Conservation (phyloP, 208 protist genomes). For the Acanthamoeba sp. region DNA sequence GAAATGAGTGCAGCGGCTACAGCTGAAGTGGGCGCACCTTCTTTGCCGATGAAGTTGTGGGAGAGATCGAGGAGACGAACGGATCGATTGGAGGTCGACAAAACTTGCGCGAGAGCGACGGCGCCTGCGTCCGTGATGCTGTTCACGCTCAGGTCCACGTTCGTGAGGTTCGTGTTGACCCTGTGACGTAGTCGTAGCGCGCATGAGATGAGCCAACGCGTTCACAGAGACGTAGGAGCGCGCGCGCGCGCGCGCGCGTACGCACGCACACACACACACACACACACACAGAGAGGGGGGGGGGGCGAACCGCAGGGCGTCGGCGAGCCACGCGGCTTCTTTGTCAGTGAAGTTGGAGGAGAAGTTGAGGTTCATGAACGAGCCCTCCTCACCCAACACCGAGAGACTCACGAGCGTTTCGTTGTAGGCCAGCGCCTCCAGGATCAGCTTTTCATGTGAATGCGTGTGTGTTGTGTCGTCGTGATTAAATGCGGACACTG, state of each 20-base stretch:
- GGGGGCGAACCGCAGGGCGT: not conserved
- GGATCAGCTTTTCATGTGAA: not conserved
- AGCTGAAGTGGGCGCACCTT: not conserved
- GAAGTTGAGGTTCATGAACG: constrained; percentile 22
- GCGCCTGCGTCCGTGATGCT: not conserved
- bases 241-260: too few relatives aligned
- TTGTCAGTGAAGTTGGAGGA: constrained; percentile 11
- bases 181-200: not conserved
- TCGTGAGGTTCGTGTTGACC: not conserved
- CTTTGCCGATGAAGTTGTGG: constrained; percentile 12
- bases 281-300: not conserved
- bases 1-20: not conserved
- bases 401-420: constrained; percentile 21
- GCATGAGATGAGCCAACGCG: not conserved
- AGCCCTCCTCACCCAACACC: constrained; percentile 19
- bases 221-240: too few relatives aligned
- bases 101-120: not conserved
- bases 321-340: constrained; percentile 1
- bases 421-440: constrained; percentile 47
- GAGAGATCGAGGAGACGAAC: constrained; percentile 25
- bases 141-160: constrained; percentile 33
- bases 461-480: too few relatives aligned
- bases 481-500: too few relatives aligned
- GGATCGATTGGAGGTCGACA: constrained; percentile 25
- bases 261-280: too few relatives aligned